Evolutionary conservation across 352 stramenopile genomes (phyloP).

Genomic region (Pythium sp.): DNA sequence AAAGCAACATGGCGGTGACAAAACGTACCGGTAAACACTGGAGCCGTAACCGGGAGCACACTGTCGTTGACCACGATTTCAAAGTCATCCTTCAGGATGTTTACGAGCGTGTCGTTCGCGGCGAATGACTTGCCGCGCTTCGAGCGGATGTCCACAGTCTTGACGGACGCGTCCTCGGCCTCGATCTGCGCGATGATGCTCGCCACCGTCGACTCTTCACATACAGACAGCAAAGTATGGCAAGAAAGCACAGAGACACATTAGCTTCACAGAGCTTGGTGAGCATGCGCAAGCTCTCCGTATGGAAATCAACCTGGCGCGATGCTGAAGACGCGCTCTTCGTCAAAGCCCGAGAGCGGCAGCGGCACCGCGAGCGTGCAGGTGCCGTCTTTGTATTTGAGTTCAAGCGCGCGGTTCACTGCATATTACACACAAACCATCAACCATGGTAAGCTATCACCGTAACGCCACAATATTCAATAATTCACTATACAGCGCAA

Average conservation of each 20-base stretch:
- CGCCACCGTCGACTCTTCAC: conserved; percentile 65
- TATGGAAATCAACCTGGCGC: conserved; percentile 38
- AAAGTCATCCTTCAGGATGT: conserved; percentile 80
- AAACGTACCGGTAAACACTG: conserved; percentile 55
- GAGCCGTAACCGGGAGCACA: conserved; percentile 64
- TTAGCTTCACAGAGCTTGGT: not conserved
- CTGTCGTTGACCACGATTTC: conserved; percentile 79
- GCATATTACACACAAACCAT: not conserved
- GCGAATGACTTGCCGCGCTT: conserved; percentile 57
- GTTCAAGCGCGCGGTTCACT: conserved; percentile 54
- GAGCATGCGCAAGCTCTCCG: not conserved
- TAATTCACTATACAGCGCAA: not conserved
- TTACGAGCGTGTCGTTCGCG: conserved; percentile 56
- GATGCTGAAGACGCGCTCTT: conserved; percentile 78
- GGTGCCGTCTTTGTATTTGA: conserved; percentile 78
- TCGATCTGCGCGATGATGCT: conserved; percentile 75
- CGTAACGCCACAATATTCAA: not conserved
- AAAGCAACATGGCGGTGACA: not conserved
- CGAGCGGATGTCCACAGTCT: conserved; percentile 64
- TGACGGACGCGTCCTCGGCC: conserved; percentile 69
- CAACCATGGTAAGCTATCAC: not conserved
- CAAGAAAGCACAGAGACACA: not conserved
- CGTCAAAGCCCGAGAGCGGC: conserved; percentile 74
- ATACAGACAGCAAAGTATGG: too few species aligned
- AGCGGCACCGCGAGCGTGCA: conserved; percentile 74